Evolutionary conservation across 2,329 filamentous ascomycete species (phyloP), one percentile per base, ranked within the genome.

Genomic region (Alternaria conjuncta): DNA sequence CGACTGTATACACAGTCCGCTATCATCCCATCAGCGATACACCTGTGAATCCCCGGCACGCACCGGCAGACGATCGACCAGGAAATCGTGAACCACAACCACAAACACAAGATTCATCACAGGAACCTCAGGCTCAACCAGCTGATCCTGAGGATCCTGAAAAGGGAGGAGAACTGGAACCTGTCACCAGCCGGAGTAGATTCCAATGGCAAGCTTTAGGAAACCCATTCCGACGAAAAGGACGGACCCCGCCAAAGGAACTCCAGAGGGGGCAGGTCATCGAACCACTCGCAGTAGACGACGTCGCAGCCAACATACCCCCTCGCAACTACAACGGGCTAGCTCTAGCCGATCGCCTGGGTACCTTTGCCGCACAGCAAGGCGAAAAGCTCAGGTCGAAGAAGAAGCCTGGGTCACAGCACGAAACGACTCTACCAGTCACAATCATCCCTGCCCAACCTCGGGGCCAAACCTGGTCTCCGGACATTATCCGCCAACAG

Each of bases 1-100:
- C 88, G 65, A 90, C 88, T 1, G 85, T 89, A 5, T 90, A 90
- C 71, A 85, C 87, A 55, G 85, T 90, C 28, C 85, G 86, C 28
- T 89, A 90, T 71, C 86, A 89, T 70, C 83, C 86, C 13, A 81
- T 86, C 82, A 60, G 85, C 82, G 43, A 84, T 78, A 54, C 76
- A 26, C 76, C 76, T 41, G 70, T 75, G 12, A 60, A 65, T 7
- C 64, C 59, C 32, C 70, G 66, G 26, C 60, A 61, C 32, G 59
- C 60, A 15, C 60, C 72, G 11, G 59, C 66, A 15, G 71, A 75
- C 15, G 66, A 70, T 9, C 67, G 68, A 21, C 51, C 64, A 26
- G 59, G 55, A 25, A 63, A 63, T 32, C 55, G 51, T 15, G 44
- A 41, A 54, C 53, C 65, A 6, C 63, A 64, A 26, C 6, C 55